Evolutionary conservation across 169 alveolate species (phyloP).

Genomic region (Cryptosporidium viatorum): DNA sequence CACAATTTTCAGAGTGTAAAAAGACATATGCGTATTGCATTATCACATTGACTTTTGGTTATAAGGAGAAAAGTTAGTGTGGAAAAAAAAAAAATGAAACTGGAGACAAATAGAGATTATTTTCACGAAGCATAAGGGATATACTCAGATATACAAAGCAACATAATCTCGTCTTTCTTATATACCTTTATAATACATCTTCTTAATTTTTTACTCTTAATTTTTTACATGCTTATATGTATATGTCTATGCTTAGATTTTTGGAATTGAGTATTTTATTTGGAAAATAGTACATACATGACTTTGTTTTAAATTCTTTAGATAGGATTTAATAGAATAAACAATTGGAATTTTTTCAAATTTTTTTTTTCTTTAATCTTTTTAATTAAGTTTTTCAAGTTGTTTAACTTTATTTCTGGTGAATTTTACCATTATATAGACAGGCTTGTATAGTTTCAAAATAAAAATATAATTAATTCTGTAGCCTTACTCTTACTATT

Average conservation of each 20-base stretch:
- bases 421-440: too few relatives aligned
- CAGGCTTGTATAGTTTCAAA: neutral
- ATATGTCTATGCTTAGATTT: neutral
- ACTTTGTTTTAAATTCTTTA: neutral
- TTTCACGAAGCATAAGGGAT: neutral
- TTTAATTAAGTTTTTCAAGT: too few relatives aligned
- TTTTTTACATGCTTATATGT: neutral
- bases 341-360: too few relatives aligned
- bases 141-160: neutral
- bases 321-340: neutral
- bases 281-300: too few relatives aligned
- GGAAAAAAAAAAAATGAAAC: neutral
- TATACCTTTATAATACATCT: neutral
- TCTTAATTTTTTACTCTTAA: neutral
- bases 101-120: neutral
- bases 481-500: too few relatives aligned
- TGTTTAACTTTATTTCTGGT: too few relatives aligned
- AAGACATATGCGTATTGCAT: neutral
- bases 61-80: neutral
- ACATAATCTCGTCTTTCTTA: neutral
- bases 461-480: too few relatives aligned
- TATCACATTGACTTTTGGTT: slow-evolving; percentile 18
- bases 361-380: too few relatives aligned
- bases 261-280: neutral
- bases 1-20: slow-evolving; percentile 11